A percentile compares a stretch with the other conserved stretches of the same genome.
Evolutionary conservation across 129 eudicot genomes (phyloP).

Genomic region (Ambrosia artemisiifolia): DNA sequence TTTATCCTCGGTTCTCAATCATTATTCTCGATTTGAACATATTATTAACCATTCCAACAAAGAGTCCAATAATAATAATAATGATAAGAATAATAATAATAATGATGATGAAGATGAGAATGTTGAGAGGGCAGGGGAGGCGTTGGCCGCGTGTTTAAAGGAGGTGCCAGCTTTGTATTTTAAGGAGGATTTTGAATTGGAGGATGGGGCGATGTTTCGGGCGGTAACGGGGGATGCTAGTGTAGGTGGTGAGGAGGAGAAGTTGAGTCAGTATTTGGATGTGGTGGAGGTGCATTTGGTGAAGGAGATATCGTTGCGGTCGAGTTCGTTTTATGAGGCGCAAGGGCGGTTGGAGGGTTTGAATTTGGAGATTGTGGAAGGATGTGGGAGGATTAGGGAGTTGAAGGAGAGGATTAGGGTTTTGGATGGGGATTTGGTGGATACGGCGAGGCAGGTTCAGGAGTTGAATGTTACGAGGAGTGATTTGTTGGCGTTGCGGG

Average conservation of each 20-base stretch:
- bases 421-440: conserved; percentile 80
- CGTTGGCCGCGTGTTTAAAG: too few relatives aligned
- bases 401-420: conserved; percentile 80
- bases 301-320: conserved; percentile 91
- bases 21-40: too few relatives aligned
- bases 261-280: conserved; percentile 79
- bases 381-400: conserved; percentile 77
- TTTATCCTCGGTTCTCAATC: too few relatives aligned
- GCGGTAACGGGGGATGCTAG: too few relatives aligned
- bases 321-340: conserved; percentile 87
- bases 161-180: too few relatives aligned
- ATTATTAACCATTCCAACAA: too few relatives aligned
- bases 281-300: conserved; percentile 95
- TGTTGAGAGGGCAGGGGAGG: too few relatives aligned
- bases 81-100: too few relatives aligned
- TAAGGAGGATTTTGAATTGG: too few relatives aligned
- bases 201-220: too few relatives aligned
- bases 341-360: conserved; percentile 84
- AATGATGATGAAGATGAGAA: too few relatives aligned
- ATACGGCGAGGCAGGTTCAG: conserved; percentile 63
- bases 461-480: conserved; percentile 50
- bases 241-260: conserved; percentile 32
- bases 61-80: too few relatives aligned
- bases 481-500: conserved; percentile 60
- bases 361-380: conserved; percentile 71